Base-by-base conservation (phyloP, 805 yeast species). In the Candida fluviatilis region DNA sequence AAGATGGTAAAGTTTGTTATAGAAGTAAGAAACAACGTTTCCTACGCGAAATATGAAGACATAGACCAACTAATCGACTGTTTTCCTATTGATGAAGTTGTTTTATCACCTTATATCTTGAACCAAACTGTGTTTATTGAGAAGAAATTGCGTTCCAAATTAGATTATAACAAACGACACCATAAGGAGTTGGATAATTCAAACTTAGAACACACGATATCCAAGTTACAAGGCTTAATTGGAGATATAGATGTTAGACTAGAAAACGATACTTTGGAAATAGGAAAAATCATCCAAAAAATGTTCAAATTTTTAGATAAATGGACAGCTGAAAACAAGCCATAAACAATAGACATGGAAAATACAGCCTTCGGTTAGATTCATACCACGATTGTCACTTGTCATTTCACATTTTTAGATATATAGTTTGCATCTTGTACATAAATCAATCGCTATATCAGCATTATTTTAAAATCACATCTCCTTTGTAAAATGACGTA, bases 241-340 rank as follows among this genome's bases (percentile, higher is more conserved):
- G 70, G 69, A 6, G 69, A 66, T 48, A 52, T 64, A 5, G 47
- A 52, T 3, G 41, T 52, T 12, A 53, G 69, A n/a, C 39, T 67
- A 24, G 47, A 52, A 12, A 53, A 56, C 27, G 71, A 66, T 38
- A 52, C 54, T n/a, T 28, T 28, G 5, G 69, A 64, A 31, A 41
- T 64, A 13, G 37, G 45, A 4, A 37, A 26, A 11, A 45, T 52
- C 32, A 41, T 54, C 8, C 36, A 39, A 3, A 50, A 52, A 14
- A 42, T 58, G 46, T 53, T 62, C 30, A 42, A 35, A 14, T 47
- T 58, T 40, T 47, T 64, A 27, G 54, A 49, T 38, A 39, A 33
- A 12, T 64, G 70, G 69, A 6, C 21, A 11, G n/a, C 18, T 21
- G 27, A 16, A 18, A 13, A 18, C 18, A 4, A 16, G 14, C 23